Evolutionary conservation across 1,284 basidiomycete species (phyloP).

Genomic region (Naganishia liquefaciens): DNA sequence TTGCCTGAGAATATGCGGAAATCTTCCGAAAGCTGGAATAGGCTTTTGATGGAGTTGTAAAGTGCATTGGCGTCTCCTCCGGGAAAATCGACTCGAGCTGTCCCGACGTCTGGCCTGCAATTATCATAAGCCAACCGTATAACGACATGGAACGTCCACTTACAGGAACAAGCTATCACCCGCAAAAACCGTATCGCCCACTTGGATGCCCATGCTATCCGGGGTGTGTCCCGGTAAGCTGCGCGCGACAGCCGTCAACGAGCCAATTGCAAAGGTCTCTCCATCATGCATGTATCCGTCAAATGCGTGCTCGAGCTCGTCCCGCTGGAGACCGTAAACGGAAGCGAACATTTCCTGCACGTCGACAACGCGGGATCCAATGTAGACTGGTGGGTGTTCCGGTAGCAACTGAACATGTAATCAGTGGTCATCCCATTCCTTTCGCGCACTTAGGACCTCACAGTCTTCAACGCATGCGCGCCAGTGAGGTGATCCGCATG

Average conservation of each 20-base stretch:
- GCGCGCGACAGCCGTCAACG: constrained; percentile 33
- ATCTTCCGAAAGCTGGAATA: constrained; percentile 39
- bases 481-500: constrained; percentile 42
- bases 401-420: constrained; percentile 25
- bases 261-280: constrained; percentile 37
- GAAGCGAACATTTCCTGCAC: constrained; percentile 38
- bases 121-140: too few species aligned
- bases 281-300: constrained; percentile 41
- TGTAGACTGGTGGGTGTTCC: constrained; percentile 33
- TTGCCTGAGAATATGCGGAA: constrained; percentile 42
- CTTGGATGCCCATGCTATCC: constrained; percentile 34
- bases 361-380: constrained; percentile 36
- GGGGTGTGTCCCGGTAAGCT: constrained; percentile 44
- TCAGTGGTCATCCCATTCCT: neutral
- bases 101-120: constrained; percentile 42
- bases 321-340: constrained; percentile 35
- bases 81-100: constrained; percentile 46
- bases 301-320: constrained; percentile 38
- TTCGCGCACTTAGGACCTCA: constrained; percentile 3
- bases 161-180: constrained; percentile 45
- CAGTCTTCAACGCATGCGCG: constrained; percentile 35
- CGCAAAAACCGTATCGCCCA: constrained; percentile 41
- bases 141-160: neutral
- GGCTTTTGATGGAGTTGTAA: constrained; percentile 36
- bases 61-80: constrained; percentile 39